A percentile compares a stretch with the other conserved stretches of the same genome.
Evolutionary conservation across 352 stramenopile species (phyloP).

Genomic region (Phytophthora ohioensis): DNA sequence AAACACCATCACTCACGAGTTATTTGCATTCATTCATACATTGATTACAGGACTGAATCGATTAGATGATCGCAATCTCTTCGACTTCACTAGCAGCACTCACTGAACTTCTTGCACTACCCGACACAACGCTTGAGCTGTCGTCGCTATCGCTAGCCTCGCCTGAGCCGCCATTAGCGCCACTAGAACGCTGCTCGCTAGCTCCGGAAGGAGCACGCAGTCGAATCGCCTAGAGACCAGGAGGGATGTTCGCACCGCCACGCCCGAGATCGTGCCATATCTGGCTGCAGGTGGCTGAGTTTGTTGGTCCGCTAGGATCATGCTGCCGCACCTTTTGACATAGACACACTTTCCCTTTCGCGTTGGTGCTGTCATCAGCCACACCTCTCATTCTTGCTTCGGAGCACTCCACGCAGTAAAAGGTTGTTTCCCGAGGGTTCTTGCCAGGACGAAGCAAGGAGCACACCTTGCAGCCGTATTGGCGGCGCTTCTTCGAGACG

Average conservation of each 20-base stretch:
- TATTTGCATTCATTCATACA: neutral
- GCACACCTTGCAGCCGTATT: conserved; percentile 11
- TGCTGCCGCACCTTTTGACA: conserved; percentile 9
- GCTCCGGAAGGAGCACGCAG: neutral
- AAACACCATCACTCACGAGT: neutral
- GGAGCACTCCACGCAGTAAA: conserved; percentile 2
- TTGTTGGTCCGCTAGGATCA: neutral
- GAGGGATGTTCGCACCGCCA: neutral
- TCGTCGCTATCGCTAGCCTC: neutral
- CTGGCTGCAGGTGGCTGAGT: conserved; percentile 10
- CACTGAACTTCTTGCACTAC: neutral
- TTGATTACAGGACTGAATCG: neutral
- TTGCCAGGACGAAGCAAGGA: neutral
- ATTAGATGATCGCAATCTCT: conserved; percentile 1
- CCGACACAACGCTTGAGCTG: neutral
- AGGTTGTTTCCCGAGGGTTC: neutral
- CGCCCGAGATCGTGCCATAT: conserved; percentile 6
- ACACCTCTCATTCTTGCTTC: neutral
- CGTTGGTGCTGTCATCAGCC: neutral
- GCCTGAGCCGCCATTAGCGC: too few relatives aligned
- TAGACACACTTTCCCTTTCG: neutral
- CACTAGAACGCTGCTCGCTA: neutral
- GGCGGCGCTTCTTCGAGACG: neutral
- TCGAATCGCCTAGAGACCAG: neutral
- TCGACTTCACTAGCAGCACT: neutral